Evolutionary conservation across 352 stramenopile genomes (phyloP).

Genomic region (Phytopythium litorale): DNA sequence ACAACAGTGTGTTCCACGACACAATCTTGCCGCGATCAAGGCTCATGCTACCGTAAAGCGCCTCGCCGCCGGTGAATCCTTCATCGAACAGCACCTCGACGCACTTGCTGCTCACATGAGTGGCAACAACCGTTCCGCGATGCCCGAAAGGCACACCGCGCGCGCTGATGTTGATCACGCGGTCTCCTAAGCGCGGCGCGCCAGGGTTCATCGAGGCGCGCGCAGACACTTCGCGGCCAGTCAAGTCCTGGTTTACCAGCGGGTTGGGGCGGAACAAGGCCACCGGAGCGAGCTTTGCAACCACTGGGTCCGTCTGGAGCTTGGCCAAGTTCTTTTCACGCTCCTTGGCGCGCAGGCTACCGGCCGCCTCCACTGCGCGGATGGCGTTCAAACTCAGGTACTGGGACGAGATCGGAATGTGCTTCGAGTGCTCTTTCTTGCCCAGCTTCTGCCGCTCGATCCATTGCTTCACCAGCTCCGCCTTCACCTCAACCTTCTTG

Average conservation of each 20-base stretch:
- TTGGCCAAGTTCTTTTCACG: constrained; percentile 40
- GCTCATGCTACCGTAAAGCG: constrained; percentile 93
- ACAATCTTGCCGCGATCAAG: constrained; percentile 95
- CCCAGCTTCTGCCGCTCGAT: constrained; percentile 90
- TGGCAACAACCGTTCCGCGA: constrained; percentile 96
- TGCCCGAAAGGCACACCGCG: constrained; percentile 96
- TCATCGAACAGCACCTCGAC: constrained; percentile 98
- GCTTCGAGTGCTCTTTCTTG: constrained; percentile 79
- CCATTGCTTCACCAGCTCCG: constrained; percentile 90
- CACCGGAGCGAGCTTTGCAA: constrained; percentile 33
- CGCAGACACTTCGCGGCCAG: constrained; percentile 54
- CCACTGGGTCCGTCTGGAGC: constrained; percentile 33
- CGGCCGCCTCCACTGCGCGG: constrained; percentile 89
- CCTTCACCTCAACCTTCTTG: constrained; percentile 57
- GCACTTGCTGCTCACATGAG: constrained; percentile 94
- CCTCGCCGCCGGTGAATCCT: constrained; percentile 96
- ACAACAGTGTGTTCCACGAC: constrained; percentile 89
- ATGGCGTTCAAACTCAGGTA: constrained; percentile 93
- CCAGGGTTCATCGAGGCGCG: constrained; percentile 54
- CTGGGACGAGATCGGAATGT: constrained; percentile 90
- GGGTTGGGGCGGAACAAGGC: constrained; percentile 74
- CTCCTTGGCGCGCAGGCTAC: constrained; percentile 60
- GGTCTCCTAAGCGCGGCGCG: constrained; percentile 92
- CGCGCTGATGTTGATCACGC: constrained; percentile 97
- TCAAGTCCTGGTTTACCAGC: constrained; percentile 78